phyloP scores from a whole-genome alignment of 129 eudicot species.

The Chrysanthemum lavandulifolium region DNA sequence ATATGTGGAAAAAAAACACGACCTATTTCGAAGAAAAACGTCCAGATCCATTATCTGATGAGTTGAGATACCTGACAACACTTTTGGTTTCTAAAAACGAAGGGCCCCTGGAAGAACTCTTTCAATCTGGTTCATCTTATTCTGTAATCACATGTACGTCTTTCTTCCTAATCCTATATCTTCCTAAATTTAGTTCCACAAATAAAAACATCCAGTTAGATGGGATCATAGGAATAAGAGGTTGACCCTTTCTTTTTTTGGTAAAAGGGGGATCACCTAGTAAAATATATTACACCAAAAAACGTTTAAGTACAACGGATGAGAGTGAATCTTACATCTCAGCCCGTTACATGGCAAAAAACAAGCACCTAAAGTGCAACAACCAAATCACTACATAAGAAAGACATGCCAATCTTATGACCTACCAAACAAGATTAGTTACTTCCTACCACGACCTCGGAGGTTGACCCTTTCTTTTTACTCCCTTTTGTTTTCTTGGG shows the following conservation, averaged over 20 bases:
- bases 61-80: neutral
- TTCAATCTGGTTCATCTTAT: neutral
- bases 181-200: neutral
- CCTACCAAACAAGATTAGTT: too few relatives aligned
- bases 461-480: neutral
- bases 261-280: too few relatives aligned
- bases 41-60: neutral
- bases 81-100: neutral
- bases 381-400: too few relatives aligned
- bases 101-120: neutral
- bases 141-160: neutral
- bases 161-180: neutral
- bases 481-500: neutral
- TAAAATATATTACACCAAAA: too few relatives aligned
- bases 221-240: neutral
- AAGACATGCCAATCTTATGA: too few relatives aligned
- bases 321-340: too few relatives aligned
- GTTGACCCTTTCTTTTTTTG: neutral
- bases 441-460: too few relatives aligned
- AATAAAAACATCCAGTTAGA: too few relatives aligned
- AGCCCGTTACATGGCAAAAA: too few relatives aligned
- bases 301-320: too few relatives aligned
- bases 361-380: too few relatives aligned
- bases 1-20: neutral
- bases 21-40: neutral